phyloP scores from a whole-genome alignment of 768 basidiomycete genomes.

The Atractiella rhizophila region DNA sequence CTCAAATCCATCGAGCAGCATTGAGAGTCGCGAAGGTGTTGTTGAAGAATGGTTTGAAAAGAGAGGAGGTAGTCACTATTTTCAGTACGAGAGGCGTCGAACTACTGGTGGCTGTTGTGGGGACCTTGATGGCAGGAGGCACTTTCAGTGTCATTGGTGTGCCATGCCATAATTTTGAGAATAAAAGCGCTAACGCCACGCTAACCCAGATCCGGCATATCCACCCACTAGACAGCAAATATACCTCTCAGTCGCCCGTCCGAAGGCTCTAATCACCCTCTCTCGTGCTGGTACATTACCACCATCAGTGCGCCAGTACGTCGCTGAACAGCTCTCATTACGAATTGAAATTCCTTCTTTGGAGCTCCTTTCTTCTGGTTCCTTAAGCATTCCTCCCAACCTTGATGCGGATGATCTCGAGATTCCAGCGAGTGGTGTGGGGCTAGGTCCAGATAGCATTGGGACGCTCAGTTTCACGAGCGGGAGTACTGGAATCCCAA shows the following conservation, averaged over 20 bases:
- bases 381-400: constrained; percentile 40
- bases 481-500: constrained; percentile 90
- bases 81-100: constrained; percentile 92
- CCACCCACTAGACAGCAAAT: constrained; percentile 75
- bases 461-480: constrained; percentile 91
- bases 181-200: neutral
- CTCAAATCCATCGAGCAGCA: constrained; percentile 51
- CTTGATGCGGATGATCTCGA: too few species aligned
- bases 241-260: constrained; percentile 76
- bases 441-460: constrained; percentile 78
- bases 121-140: constrained; percentile 78
- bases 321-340: constrained; percentile 50
- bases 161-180: constrained; percentile 16
- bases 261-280: constrained; percentile 69
- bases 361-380: constrained; percentile 39
- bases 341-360: constrained; percentile 77
- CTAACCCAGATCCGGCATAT: constrained; percentile 63
- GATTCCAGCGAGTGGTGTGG: constrained; percentile 58
- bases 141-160: constrained; percentile 90
- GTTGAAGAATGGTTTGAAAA: constrained; percentile 53
- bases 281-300: constrained; percentile 64
- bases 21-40: constrained; percentile 80
- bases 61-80: constrained; percentile 93
- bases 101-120: constrained; percentile 90
- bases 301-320: constrained; percentile 57